phyloP scores from a whole-genome alignment of 1,139 yeast genomes.

The Yarrowia galli region DNA sequence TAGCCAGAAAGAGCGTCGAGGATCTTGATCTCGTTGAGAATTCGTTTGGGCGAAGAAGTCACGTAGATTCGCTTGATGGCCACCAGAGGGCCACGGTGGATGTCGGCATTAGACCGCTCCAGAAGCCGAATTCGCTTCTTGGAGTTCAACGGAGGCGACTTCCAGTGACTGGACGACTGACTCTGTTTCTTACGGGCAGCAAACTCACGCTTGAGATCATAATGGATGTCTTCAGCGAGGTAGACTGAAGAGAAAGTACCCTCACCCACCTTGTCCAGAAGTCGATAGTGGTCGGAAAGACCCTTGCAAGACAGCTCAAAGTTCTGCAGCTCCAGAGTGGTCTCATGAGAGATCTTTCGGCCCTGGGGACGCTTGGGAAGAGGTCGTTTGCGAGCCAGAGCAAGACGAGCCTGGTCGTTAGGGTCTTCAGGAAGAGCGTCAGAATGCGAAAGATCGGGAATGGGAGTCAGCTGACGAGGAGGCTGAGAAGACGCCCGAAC shows the following conservation, averaged over 20 bases:
- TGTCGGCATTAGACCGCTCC: slow-evolving; percentile 24
- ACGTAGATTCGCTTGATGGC: slow-evolving; percentile 94
- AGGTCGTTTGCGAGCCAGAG: slow-evolving; percentile 22
- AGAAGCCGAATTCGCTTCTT: slow-evolving; percentile 10
- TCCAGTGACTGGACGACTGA: slow-evolving; percentile 15
- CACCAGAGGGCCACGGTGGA: slow-evolving; percentile 56
- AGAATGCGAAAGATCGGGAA: slow-evolving; percentile 30
- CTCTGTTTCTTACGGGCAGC: slow-evolving; percentile 41
- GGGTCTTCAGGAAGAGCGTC: slow-evolving; percentile 13
- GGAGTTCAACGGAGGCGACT: slow-evolving; percentile 19
- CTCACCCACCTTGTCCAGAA: slow-evolving; percentile 90
- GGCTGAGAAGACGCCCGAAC: slow-evolving; percentile 3
- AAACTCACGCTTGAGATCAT: slow-evolving; percentile 46
- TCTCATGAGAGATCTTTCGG: slow-evolving; percentile 49
- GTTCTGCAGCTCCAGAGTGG: slow-evolving; percentile 69
- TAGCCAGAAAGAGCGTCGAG: slow-evolving; percentile 72
- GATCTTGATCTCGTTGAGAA: slow-evolving; percentile 82
- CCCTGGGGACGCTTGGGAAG: slow-evolving; percentile 22
- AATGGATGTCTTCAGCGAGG: slow-evolving; percentile 74
- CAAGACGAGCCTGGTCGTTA: background rate
- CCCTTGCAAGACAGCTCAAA: slow-evolving; percentile 70
- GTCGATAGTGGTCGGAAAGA: slow-evolving; percentile 64
- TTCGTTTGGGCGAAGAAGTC: slow-evolving; percentile 91
- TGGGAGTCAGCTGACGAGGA: slow-evolving; percentile 31
- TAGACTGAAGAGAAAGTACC: slow-evolving; percentile 94